These are phyloP conservation scores for Xylariomycetidae sp. DNA, from an alignment of 2,329 filamentous ascomycete species.

Conservation along the genomic window DNA sequence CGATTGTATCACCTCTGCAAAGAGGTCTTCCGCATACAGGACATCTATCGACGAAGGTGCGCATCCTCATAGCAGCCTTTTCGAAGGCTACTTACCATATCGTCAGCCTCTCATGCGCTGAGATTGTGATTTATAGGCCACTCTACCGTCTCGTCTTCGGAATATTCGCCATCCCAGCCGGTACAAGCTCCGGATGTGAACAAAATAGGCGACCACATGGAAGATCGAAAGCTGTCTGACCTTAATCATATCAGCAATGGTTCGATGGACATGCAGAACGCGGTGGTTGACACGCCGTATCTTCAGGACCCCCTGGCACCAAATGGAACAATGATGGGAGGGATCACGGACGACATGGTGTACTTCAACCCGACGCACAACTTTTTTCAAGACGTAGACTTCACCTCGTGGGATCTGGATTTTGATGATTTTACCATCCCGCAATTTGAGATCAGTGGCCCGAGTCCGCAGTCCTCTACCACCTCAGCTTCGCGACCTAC, in stretches of 20 bases:
- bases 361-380: conserved; percentile 24
- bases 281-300: conserved; percentile 3
- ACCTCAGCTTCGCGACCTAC: conserved; percentile 15
- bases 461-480: conserved; percentile 23
- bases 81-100: background rate
- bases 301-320: conserved; percentile 1
- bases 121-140: background rate
- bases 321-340: conserved; percentile 2
- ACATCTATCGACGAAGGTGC: conserved; percentile 13
- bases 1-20: conserved; percentile 16
- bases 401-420: conserved; percentile 27
- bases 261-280: background rate
- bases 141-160: conserved; percentile 2
- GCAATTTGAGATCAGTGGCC: conserved; percentile 19
- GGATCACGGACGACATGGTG: conserved; percentile 14
- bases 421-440: conserved; percentile 26
- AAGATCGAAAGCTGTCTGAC: background rate
- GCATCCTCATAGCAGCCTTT: background rate
- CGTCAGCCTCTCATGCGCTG: too few species aligned
- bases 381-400: conserved; percentile 28
- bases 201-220: background rate
- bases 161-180: conserved; percentile 1
- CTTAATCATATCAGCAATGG: background rate
- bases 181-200: background rate
- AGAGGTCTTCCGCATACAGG: conserved; percentile 12